A percentile compares a stretch with the other conserved stretches of the same genome.
Evolutionary conservation across 2,329 filamentous ascomycete genomes (phyloP).

Genomic region (Diaporthe ilicicola): DNA sequence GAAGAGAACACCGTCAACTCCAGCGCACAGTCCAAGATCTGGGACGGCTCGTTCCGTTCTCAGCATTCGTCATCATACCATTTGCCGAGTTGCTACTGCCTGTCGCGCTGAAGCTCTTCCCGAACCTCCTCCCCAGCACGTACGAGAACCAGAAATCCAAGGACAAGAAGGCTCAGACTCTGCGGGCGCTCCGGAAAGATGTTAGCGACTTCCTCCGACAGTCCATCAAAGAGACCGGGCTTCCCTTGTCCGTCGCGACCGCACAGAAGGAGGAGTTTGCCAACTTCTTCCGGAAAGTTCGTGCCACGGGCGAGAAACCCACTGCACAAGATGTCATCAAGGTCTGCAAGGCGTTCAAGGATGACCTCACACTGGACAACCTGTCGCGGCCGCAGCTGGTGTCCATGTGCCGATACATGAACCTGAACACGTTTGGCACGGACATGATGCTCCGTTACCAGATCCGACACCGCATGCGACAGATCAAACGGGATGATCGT

Average conservation of each 20-base stretch:
- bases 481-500: constrained; percentile 97
- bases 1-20: constrained; percentile 91
- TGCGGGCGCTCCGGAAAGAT: constrained; percentile 89
- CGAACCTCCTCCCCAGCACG: constrained; percentile 95
- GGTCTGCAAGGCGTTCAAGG: constrained; percentile 98
- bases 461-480: constrained; percentile 95
- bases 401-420: constrained; percentile 98
- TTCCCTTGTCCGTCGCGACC: constrained; percentile 84
- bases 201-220: constrained; percentile 89
- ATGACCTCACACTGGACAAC: constrained; percentile 97
- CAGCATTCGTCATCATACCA: constrained; percentile 95
- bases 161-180: constrained; percentile 83
- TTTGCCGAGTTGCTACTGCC: constrained; percentile 94
- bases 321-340: constrained; percentile 94
- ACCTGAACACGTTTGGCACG: constrained; percentile 94
- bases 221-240: constrained; percentile 90
- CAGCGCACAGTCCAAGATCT: constrained; percentile 94
- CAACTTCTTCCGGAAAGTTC: constrained; percentile 96
- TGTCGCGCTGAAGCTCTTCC: constrained; percentile 92
- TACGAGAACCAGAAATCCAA: constrained; percentile 93
- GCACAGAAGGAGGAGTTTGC: constrained; percentile 93
- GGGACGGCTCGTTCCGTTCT: constrained; percentile 91
- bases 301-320: constrained; percentile 89
- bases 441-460: constrained; percentile 98
- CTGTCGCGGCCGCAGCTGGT: constrained; percentile 94